Percentiles rank a stretch among this genome's conserved stretches.
These are phyloP conservation scores for Coemansia sp. DNA, from an alignment of 192 early-diverging fungal genomes.

Conservation along the genomic window DNA sequence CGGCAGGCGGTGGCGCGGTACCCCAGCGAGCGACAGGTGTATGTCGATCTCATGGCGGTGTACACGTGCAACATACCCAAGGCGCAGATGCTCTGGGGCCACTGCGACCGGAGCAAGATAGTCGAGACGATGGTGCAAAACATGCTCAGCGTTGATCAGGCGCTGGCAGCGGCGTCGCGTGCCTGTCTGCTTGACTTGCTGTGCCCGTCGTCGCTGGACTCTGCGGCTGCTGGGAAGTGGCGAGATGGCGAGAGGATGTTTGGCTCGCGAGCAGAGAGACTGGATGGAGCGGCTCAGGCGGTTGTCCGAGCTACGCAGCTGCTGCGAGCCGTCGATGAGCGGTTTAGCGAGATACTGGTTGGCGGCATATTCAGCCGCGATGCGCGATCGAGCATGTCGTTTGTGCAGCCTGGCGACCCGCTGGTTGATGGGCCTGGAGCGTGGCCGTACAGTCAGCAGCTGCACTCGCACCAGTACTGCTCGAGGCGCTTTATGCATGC, in stretches of 20 bases:
- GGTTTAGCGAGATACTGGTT: slow-evolving; percentile 39
- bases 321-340: slow-evolving; percentile 44
- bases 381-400: slow-evolving; percentile 31
- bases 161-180: slow-evolving; percentile 65
- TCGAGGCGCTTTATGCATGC: slow-evolving; percentile 30
- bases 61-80: slow-evolving; percentile 38
- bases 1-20: slow-evolving; percentile 31
- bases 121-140: slow-evolving; percentile 85
- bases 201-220: slow-evolving; percentile 21
- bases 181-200: slow-evolving; percentile 40
- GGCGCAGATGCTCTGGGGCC: slow-evolving; percentile 49
- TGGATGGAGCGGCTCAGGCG: slow-evolving; percentile 26
- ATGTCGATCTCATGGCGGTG: slow-evolving; percentile 44
- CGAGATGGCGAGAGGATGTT: slow-evolving; percentile 18
- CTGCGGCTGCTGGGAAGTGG: background rate
- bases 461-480: background rate
- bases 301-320: slow-evolving; percentile 41
- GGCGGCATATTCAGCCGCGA: slow-evolving; percentile 47
- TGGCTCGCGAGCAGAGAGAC: slow-evolving; percentile 14
- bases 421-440: slow-evolving; percentile 21
- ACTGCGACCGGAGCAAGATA: slow-evolving; percentile 61
- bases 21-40: slow-evolving; percentile 42
- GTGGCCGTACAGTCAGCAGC: slow-evolving; percentile 19
- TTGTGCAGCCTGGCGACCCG: slow-evolving; percentile 45
- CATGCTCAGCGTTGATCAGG: slow-evolving; percentile 84